Evolutionary conservation across 306 rosid genomes (phyloP).

Genomic region (Prunus fruticosa): DNA sequence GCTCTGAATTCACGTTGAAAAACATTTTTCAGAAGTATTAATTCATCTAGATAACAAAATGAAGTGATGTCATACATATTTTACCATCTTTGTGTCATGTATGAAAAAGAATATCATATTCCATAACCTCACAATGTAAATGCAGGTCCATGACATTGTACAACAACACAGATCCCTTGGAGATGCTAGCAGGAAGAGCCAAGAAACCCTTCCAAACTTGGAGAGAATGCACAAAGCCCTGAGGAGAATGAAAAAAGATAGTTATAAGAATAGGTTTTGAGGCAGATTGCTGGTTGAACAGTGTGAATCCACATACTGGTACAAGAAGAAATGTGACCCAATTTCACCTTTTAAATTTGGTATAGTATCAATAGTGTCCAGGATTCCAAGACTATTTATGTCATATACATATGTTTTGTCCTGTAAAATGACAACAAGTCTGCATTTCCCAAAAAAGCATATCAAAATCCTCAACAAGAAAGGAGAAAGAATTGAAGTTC

Average conservation of each 20-base stretch:
- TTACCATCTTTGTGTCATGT: constrained; percentile 10
- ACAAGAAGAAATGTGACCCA: constrained; percentile 13
- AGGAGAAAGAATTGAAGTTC: constrained; percentile 20
- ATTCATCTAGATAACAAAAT: not conserved
- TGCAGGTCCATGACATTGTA: constrained; percentile 83
- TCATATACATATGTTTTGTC: constrained; percentile 85
- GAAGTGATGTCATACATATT: not conserved
- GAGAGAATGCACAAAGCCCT: constrained; percentile 92
- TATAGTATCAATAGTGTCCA: constrained; percentile 82
- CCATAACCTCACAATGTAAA: constrained; percentile 88
- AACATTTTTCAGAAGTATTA: not conserved
- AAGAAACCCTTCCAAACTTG: constrained; percentile 70
- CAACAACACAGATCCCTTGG: constrained; percentile 77
- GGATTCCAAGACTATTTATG: constrained; percentile 67
- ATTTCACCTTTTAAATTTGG: constrained; percentile 81
- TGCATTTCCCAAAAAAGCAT: constrained; percentile 40
- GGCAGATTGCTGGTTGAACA: constrained; percentile 11
- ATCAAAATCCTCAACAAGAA: constrained; percentile 24
- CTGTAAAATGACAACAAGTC: constrained; percentile 86
- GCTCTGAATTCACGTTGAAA: not conserved
- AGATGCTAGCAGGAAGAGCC: constrained; percentile 90
- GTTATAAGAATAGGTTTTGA: not conserved
- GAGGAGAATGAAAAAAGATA: constrained; percentile 8
- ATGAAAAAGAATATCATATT: constrained; percentile 20
- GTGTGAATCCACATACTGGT: constrained; percentile 3